Evolutionary conservation across 2,329 filamentous ascomycete species (phyloP).

Genomic region (Epichloe brachyelytri): DNA sequence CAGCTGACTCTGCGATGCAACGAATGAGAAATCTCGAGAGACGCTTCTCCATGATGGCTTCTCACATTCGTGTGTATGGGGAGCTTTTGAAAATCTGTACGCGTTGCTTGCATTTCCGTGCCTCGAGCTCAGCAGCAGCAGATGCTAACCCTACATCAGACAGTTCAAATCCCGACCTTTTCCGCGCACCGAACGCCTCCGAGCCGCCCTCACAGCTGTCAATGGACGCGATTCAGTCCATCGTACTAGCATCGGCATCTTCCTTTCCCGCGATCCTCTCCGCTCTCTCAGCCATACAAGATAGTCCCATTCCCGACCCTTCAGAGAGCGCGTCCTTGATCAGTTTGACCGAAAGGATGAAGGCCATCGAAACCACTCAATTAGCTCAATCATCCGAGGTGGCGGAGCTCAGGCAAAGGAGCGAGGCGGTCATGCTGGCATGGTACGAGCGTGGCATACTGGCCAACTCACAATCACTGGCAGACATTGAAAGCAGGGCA

Average conservation of each 20-base stretch:
- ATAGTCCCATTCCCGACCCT: conserved; percentile 44
- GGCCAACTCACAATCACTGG: conserved; percentile 53
- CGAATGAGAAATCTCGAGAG: conserved; percentile 39
- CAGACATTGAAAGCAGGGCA: conserved; percentile 56
- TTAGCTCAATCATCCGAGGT: conserved; percentile 49
- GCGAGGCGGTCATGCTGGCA: conserved; percentile 45
- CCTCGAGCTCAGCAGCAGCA: neutral
- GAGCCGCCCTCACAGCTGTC: conserved; percentile 39
- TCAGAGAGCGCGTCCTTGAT: conserved; percentile 42
- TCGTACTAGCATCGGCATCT: conserved; percentile 43
- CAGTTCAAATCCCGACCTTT: conserved; percentile 40
- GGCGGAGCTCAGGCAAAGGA: conserved; percentile 48
- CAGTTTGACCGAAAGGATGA: conserved; percentile 47
- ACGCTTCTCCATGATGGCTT: conserved; percentile 37
- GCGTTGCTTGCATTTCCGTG: conserved; percentile 12
- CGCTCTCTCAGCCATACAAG: conserved; percentile 40
- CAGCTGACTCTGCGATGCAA: conserved; percentile 27
- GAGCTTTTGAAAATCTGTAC: conserved; percentile 49
- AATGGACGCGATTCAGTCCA: conserved; percentile 37
- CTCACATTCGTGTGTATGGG: conserved; percentile 41
- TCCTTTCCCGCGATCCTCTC: conserved; percentile 44
- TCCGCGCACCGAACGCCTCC: conserved; percentile 32
- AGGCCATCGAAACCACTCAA: conserved; percentile 46
- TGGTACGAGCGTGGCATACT: conserved; percentile 69
- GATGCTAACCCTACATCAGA: conserved; percentile 23